Conservation (phyloP, 2,329 filamentous ascomycete genomes). For the Penicillium janthinellum region DNA sequence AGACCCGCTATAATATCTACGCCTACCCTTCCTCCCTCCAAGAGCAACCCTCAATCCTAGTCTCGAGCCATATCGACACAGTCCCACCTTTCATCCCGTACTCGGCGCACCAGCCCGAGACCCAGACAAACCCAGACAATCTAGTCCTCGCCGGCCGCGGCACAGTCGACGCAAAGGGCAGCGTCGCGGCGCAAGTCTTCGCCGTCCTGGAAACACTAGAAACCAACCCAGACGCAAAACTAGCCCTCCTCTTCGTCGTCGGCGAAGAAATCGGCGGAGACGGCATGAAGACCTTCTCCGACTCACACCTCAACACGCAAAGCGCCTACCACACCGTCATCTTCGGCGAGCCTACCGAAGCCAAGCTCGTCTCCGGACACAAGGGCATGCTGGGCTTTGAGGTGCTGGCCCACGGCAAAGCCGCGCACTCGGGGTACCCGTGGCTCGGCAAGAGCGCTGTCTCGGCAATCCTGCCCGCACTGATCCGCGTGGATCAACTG, state of each 20-base stretch:
- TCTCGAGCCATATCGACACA: constrained; percentile 79
- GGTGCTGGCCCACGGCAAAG: constrained; percentile 70
- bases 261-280: constrained; percentile 81
- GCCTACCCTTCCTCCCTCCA: constrained; percentile 53
- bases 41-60: constrained; percentile 33
- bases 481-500: constrained; percentile 66
- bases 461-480: constrained; percentile 73
- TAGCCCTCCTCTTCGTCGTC: constrained; percentile 65
- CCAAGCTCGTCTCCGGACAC: constrained; percentile 84
- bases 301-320: constrained; percentile 50
- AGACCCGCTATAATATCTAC: constrained; percentile 70
- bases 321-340: constrained; percentile 68
- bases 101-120: constrained; percentile 50
- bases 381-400: constrained; percentile 77
- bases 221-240: constrained; percentile 40
- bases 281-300: constrained; percentile 67
- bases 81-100: constrained; percentile 55
- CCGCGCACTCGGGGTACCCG: constrained; percentile 89
- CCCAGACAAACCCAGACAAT: constrained; percentile 18
- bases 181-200: constrained; percentile 48
- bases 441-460: constrained; percentile 86
- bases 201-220: constrained; percentile 50
- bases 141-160: constrained; percentile 48
- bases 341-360: constrained; percentile 92
- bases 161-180: constrained; percentile 51